These are phyloP conservation scores for Ustilago sp. DNA, from an alignment of 1,284 basidiomycete genomes.

Conservation along the genomic window DNA sequence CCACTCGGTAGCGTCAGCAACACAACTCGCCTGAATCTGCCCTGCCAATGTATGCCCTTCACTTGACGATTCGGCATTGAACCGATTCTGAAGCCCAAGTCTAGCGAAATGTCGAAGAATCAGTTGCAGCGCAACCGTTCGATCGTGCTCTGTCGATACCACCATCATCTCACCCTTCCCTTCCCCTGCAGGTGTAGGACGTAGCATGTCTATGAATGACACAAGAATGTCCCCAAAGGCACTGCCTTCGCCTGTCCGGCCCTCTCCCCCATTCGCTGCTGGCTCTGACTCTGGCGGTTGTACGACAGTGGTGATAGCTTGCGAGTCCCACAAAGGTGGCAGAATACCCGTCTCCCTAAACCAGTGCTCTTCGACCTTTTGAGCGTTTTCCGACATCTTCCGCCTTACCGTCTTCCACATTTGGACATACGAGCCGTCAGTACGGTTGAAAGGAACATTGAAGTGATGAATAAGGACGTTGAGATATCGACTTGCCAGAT, in stretches of 20 bases:
- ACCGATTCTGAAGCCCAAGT: conserved; percentile 18
- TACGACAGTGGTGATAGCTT: background rate
- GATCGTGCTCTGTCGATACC: conserved; percentile 7
- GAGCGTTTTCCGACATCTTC: conserved; percentile 25
- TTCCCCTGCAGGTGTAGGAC: background rate
- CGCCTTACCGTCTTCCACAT: conserved; percentile 37
- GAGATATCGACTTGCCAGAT: conserved; percentile 41
- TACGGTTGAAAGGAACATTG: conserved; percentile 24
- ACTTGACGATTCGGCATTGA: conserved; percentile 1
- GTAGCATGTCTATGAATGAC: conserved; percentile 44
- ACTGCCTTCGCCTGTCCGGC: background rate
- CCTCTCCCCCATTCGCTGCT: background rate
- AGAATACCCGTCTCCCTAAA: conserved; percentile 35
- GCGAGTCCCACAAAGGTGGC: conserved; percentile 35
- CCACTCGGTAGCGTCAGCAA: background rate
- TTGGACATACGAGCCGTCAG: conserved; percentile 18
- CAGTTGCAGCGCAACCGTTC: conserved; percentile 24
- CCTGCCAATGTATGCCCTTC: background rate
- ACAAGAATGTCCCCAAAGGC: conserved; percentile 13
- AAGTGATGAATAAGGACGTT: conserved; percentile 54
- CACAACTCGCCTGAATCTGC: conserved; percentile 28
- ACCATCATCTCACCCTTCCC: background rate
- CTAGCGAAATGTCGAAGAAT: conserved; percentile 30
- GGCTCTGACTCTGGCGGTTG: background rate
- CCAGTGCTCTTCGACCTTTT: conserved; percentile 51